Evolutionary conservation across 805 yeast genomes (phyloP).

Genomic region (Metschnikowia kunwiensis): DNA sequence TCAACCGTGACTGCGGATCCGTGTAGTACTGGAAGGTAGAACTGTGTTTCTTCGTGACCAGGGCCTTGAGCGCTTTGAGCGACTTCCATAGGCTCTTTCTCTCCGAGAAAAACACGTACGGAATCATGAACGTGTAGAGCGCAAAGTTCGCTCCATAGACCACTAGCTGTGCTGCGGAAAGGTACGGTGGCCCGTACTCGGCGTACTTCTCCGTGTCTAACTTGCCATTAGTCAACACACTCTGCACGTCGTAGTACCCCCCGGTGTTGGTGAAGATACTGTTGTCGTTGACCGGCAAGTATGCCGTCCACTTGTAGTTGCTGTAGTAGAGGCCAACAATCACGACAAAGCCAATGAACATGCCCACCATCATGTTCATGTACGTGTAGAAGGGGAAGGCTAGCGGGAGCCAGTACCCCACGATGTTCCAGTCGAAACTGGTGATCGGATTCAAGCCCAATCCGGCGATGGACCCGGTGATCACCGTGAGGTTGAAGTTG

Average conservation of each 20-base stretch:
- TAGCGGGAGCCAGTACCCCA: conserved; percentile 31
- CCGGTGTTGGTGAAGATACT: conserved; percentile 12
- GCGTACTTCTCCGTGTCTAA: conserved; percentile 24
- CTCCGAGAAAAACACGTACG: conserved; percentile 11
- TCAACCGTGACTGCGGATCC: conserved; percentile 51
- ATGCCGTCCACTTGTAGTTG: conserved; percentile 56
- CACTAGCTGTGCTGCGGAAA: conserved; percentile 29
- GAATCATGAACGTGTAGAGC: conserved; percentile 24
- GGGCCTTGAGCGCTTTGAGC: conserved; percentile 12
- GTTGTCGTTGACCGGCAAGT: conserved; percentile 36
- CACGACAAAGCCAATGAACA: conserved; percentile 44
- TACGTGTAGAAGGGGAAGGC: conserved; percentile 7
- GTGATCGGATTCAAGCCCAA: conserved; percentile 63
- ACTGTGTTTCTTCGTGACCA: conserved; percentile 15
- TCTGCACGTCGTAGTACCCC: conserved; percentile 1
- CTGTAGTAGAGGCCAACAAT: conserved; percentile 52
- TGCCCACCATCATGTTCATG: conserved; percentile 19
- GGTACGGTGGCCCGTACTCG: conserved; percentile 29
- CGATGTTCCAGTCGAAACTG: conserved; percentile 62
- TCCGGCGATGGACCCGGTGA: conserved; percentile 61
- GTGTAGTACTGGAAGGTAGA: conserved; percentile 18
- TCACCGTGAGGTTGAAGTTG: conserved; percentile 56
- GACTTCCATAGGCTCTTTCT: conserved; percentile 10
- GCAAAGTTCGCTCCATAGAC: conserved; percentile 29
- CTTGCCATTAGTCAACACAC: conserved; percentile 1